These are phyloP conservation scores for Trichophyton simii DNA, from an alignment of 2,329 filamentous ascomycete genomes.

Conservation along the genomic window DNA sequence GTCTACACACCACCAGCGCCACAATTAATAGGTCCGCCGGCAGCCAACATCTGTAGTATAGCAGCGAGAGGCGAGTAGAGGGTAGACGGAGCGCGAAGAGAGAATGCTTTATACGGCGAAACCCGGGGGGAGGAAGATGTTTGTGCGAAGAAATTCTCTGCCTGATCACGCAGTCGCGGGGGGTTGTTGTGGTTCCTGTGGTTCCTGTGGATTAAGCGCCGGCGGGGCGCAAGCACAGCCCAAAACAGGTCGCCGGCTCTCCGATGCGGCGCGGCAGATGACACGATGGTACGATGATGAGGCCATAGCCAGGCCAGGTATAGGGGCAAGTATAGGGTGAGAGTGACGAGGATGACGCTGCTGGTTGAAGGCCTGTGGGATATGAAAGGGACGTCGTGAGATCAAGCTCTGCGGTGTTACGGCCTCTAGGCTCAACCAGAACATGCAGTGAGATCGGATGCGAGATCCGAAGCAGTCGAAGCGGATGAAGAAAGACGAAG, in stretches of 20 bases:
- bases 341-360: neutral
- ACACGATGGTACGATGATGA: neutral
- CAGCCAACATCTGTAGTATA: too few relatives aligned
- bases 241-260: neutral
- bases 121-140: neutral
- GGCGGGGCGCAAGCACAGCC: neutral
- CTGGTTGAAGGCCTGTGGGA: too few relatives aligned
- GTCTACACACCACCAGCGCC: too few relatives aligned
- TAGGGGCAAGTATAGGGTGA: neutral
- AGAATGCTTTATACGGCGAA: neutral
- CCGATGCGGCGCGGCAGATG: neutral
- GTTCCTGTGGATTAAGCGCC: neutral
- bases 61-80: neutral
- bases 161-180: neutral
- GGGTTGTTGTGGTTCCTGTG: neutral
- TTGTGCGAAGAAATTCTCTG: neutral
- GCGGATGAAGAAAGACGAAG: neutral
- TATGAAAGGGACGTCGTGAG: neutral
- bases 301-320: neutral
- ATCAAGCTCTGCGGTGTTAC: neutral
- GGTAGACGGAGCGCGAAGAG: neutral
- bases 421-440: neutral
- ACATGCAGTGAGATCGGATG: conserved; percentile 1
- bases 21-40: too few relatives aligned
- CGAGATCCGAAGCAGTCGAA: neutral